Percentiles rank a stretch among this genome's conserved stretches.
Conservation (phyloP, 2,329 filamentous ascomycete species). For the Botrytis fragariae region DNA sequence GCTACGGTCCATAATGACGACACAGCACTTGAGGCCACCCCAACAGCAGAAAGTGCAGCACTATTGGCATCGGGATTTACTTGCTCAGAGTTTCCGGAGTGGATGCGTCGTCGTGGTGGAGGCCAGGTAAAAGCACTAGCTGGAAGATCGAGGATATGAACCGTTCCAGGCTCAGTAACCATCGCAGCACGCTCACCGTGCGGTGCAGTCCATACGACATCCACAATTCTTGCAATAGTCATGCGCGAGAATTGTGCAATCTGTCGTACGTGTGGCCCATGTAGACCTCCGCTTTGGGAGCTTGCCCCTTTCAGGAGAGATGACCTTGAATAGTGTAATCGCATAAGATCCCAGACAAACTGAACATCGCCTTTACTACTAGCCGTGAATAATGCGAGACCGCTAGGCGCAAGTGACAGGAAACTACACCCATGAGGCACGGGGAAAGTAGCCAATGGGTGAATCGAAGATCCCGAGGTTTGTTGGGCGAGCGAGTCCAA, state of each 20-base stretch:
- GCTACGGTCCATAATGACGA: constrained; percentile 38
- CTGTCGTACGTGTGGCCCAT: constrained; percentile 68
- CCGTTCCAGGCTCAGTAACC: constrained; percentile 90
- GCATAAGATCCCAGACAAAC: constrained; percentile 76
- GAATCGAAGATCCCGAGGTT: constrained; percentile 45
- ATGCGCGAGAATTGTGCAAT: constrained; percentile 86
- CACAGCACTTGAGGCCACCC: constrained; percentile 38
- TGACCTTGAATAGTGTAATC: constrained; percentile 60
- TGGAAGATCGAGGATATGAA: constrained; percentile 88
- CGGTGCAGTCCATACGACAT: constrained; percentile 82
- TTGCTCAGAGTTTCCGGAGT: constrained; percentile 25
- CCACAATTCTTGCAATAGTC: constrained; percentile 86
- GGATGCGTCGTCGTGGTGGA: constrained; percentile 52
- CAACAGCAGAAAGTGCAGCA: constrained; percentile 47
- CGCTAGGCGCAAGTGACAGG: constrained; percentile 72
- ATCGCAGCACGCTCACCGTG: constrained; percentile 81
- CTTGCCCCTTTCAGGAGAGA: constrained; percentile 53
- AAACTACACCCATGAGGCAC: constrained; percentile 76
- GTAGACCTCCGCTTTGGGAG: constrained; percentile 41
- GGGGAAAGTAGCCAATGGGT: constrained; percentile 69
- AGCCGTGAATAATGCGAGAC: constrained; percentile 71
- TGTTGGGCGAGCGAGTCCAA: constrained; percentile 56
- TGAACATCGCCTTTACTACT: constrained; percentile 83
- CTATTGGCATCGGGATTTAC: constrained; percentile 42
- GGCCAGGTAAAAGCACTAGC: constrained; percentile 80